Evolutionary conservation across 148 eudicot species (phyloP).

Genomic region (Polygonum maritimum): DNA sequence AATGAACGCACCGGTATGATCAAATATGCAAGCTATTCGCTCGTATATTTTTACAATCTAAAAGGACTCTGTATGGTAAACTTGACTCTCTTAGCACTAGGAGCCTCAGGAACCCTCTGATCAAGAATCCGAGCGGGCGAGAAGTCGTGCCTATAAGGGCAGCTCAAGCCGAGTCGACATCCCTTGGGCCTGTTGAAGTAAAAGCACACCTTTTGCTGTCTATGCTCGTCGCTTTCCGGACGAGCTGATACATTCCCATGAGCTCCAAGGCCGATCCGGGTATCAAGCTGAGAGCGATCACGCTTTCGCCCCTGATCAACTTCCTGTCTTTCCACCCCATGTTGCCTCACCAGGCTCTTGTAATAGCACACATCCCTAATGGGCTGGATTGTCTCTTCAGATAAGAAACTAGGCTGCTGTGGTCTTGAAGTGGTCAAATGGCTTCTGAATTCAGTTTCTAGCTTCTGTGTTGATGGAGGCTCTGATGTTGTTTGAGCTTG

Average conservation of each 20-base stretch:
- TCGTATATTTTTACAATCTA: too few relatives aligned
- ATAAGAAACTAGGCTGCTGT: background rate
- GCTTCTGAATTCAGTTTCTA: background rate
- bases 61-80: background rate
- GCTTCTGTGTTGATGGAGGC: background rate
- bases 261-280: background rate
- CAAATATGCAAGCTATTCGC: background rate
- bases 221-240: background rate
- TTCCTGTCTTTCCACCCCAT: constrained; percentile 31
- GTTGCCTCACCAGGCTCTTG: constrained; percentile 38
- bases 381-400: background rate
- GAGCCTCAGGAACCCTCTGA: constrained; percentile 19
- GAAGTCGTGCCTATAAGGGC: constrained; percentile 30
- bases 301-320: background rate
- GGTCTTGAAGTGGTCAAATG: background rate
- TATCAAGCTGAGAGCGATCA: constrained; percentile 5
- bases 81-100: constrained; percentile 31
- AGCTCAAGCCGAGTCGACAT: constrained; percentile 36
- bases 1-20: too few relatives aligned
- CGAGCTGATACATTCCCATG: background rate
- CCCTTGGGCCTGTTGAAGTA: constrained; percentile 38
- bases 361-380: constrained; percentile 28
- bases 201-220: constrained; percentile 31
- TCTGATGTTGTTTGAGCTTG: background rate
- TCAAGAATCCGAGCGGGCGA: constrained; percentile 13